These are phyloP conservation scores for Rhizopogon vesiculosus DNA, from an alignment of 768 basidiomycete species.

Conservation along the genomic window DNA sequence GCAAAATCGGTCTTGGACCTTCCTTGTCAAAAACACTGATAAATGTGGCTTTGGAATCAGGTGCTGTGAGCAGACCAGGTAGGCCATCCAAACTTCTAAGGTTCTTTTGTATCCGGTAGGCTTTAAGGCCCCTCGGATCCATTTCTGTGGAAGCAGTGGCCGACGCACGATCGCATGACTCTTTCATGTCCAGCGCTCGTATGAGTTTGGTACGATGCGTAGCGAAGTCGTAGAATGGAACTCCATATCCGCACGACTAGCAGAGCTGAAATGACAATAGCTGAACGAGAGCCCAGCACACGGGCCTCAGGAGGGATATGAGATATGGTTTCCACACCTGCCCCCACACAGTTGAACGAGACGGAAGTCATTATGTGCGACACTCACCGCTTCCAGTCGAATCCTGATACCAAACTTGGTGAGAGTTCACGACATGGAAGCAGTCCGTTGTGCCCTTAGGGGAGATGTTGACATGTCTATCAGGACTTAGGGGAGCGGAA, in stretches of 20 bases:
- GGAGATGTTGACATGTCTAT: slow-evolving; percentile 63
- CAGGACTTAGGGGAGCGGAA: slow-evolving; percentile 51
- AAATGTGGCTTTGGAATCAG: slow-evolving; percentile 9
- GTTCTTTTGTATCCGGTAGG: slow-evolving; percentile 51
- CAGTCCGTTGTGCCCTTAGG: slow-evolving; percentile 64
- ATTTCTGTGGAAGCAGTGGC: slow-evolving; percentile 7
- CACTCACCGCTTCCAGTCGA: slow-evolving; percentile 57
- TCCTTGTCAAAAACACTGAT: slow-evolving; percentile 16
- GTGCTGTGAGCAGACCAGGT: slow-evolving; percentile 36
- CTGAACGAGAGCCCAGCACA: slow-evolving; percentile 55
- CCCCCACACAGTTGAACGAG: not conserved
- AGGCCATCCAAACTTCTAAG: slow-evolving; percentile 55
- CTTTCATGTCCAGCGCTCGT: slow-evolving; percentile 35
- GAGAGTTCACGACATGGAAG: slow-evolving; percentile 54
- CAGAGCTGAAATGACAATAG: slow-evolving; percentile 39
- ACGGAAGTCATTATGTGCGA: not conserved
- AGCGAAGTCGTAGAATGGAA: slow-evolving; percentile 58
- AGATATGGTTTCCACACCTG: slow-evolving; percentile 58
- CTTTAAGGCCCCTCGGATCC: slow-evolving; percentile 37
- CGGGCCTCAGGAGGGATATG: slow-evolving; percentile 49
- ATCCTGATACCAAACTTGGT: slow-evolving; percentile 70
- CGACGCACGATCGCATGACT: slow-evolving; percentile 32
- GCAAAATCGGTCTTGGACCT: slow-evolving; percentile 9
- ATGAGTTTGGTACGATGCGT: slow-evolving; percentile 50
- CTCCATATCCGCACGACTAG: slow-evolving; percentile 69